A percentile compares a stretch with the other conserved stretches of the same genome.
Conservation (phyloP, 768 basidiomycete genomes). For the Mycena alexandri region DNA sequence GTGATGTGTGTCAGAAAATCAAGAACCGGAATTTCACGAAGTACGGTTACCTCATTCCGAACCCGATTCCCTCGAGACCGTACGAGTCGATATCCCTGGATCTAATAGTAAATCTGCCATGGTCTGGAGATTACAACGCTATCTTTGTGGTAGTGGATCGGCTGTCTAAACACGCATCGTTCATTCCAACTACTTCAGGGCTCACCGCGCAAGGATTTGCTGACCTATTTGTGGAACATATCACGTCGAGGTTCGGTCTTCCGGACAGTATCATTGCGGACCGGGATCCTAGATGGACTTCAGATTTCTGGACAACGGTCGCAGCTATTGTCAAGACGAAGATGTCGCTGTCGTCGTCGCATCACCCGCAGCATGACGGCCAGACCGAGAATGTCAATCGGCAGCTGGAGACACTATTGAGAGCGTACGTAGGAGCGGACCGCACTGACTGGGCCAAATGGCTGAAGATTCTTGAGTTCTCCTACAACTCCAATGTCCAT, state of each 20-base stretch:
- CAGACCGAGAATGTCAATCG: conserved; percentile 3
- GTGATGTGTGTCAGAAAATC: too few relatives aligned
- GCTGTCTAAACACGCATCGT: conserved; percentile 17
- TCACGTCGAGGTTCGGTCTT: conserved; percentile 12
- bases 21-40: too few relatives aligned
- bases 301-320: conserved; percentile 18
- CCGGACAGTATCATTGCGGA: conserved; percentile 25
- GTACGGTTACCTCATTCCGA: conserved; percentile 38
- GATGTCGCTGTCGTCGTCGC: conserved; percentile 6
- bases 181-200: conserved; percentile 9
- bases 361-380: conserved; percentile 7
- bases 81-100: conserved; percentile 43
- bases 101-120: conserved; percentile 42
- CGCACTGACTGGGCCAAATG: background rate
- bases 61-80: conserved; percentile 39
- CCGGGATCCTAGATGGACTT: conserved; percentile 18
- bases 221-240: background rate
- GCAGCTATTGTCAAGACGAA: background rate
- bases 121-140: conserved; percentile 29
- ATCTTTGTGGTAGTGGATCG: conserved; percentile 6
- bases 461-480: background rate
- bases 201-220: conserved; percentile 10
- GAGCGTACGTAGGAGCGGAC: background rate
- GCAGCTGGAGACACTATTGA: background rate
- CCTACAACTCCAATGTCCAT: background rate